Evolutionary conservation across 495 filamentous ascomycete species (phyloP).

Genomic region (Pyronema omphalodes): DNA sequence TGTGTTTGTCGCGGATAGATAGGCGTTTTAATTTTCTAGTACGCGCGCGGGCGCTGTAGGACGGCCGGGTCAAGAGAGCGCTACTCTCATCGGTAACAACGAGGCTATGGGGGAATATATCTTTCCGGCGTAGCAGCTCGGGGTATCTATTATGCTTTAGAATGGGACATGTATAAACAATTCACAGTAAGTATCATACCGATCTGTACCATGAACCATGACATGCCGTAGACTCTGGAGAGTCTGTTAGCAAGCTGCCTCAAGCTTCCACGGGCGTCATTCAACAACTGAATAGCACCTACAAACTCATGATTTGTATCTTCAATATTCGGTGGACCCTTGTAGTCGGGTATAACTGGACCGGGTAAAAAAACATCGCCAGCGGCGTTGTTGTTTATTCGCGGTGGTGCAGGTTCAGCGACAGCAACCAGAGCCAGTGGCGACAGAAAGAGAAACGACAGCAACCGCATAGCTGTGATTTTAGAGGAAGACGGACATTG

Average conservation of each 20-base stretch:
- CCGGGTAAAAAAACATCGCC: no score
- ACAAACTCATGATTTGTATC: no score
- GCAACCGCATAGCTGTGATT: no score
- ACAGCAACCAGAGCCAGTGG: no score
- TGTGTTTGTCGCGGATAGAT: slow-evolving; percentile 52
- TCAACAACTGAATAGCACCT: no score
- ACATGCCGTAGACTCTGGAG: slow-evolving; percentile 51
- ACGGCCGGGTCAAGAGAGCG: slow-evolving; percentile 16
- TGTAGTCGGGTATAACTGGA: no score
- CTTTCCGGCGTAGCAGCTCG: slow-evolving; percentile 51
- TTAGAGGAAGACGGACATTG: no score
- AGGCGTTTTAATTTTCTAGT: slow-evolving; percentile 57
- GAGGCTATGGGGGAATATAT: slow-evolving; percentile 51
- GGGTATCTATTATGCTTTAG: slow-evolving; percentile 37
- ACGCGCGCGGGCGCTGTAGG: slow-evolving; percentile 35
- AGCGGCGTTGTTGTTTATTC: no score
- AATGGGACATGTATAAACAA: neutral
- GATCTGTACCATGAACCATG: slow-evolving; percentile 63
- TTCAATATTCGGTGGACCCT: neutral
- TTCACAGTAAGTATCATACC: slow-evolving; percentile 7
- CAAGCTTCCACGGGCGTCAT: neutral
- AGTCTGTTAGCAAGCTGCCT: neutral
- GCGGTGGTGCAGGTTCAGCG: neutral
- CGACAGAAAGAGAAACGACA: no score
- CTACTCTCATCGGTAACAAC: slow-evolving; percentile 44